phyloP scores from a whole-genome alignment of 1,284 basidiomycete species.

The Leccinum pseudoinsigne region DNA sequence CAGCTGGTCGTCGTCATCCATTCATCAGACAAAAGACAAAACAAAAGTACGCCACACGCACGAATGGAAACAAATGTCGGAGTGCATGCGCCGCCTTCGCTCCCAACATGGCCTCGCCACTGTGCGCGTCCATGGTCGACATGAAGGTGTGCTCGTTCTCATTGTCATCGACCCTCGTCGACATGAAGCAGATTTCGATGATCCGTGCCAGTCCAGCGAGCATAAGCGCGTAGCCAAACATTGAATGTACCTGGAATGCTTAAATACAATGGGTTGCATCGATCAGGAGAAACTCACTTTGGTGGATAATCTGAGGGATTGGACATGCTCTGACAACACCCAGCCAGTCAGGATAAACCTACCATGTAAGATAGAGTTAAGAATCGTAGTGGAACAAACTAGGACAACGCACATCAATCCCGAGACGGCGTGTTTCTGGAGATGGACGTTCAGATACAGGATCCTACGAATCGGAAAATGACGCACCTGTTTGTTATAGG shows the following conservation, averaged over 20 bases:
- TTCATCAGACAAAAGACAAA: background rate
- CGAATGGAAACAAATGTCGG: conserved; percentile 84
- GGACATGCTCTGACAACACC: conserved; percentile 92
- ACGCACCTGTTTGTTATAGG: conserved; percentile 73
- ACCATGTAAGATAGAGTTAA: background rate
- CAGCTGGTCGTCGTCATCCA: conserved; percentile 43
- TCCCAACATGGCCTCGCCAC: conserved; percentile 21
- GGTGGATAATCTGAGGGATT: conserved; percentile 83
- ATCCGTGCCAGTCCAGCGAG: conserved; percentile 82
- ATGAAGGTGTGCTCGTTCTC: conserved; percentile 67
- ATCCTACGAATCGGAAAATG: background rate
- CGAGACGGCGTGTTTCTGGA: conserved; percentile 77
- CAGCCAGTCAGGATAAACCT: conserved; percentile 91
- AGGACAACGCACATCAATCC: conserved; percentile 67
- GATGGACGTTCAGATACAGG: background rate
- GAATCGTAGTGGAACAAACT: background rate
- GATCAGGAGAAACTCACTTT: conserved; percentile 46
- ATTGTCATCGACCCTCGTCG: conserved; percentile 38
- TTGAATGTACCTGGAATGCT: conserved; percentile 65
- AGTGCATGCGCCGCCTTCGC: conserved; percentile 59
- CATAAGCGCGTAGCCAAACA: conserved; percentile 88
- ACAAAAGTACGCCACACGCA: conserved; percentile 41
- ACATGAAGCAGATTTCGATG: conserved; percentile 84
- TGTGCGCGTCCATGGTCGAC: conserved; percentile 17
- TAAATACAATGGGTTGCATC: conserved; percentile 6